Conservation (phyloP, 192 early-diverging fungal species). For the Rhizophagus sp. region DNA sequence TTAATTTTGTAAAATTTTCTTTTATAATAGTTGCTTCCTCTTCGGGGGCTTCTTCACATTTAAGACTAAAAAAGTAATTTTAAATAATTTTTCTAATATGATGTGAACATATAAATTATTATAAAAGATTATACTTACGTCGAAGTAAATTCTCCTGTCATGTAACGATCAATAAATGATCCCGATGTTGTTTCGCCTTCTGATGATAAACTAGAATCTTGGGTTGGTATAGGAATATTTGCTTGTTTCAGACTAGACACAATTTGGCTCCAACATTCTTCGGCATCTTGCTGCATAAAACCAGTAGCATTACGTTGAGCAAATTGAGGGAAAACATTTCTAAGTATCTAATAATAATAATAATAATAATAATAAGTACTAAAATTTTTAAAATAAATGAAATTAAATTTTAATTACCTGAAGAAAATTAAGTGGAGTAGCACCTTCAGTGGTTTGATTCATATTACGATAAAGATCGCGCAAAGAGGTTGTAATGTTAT, state of each 20-base stretch:
- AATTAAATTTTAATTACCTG: constrained; percentile 43
- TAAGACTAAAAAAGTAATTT: constrained; percentile 48
- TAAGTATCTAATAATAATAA: constrained; percentile 53
- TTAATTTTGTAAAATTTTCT: constrained; percentile 79
- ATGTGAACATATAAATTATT: background rate
- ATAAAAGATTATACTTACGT: constrained; percentile 34
- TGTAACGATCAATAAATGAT: constrained; percentile 77
- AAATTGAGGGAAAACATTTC: constrained; percentile 85
- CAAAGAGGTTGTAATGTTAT: constrained; percentile 66
- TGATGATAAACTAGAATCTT: constrained; percentile 24
- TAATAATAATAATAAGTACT: background rate
- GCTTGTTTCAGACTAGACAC: constrained; percentile 68
- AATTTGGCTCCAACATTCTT: constrained; percentile 95
- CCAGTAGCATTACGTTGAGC: constrained; percentile 72
- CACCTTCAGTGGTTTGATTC: constrained; percentile 64
- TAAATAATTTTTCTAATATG: background rate
- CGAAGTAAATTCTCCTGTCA: constrained; percentile 68
- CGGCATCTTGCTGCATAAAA: constrained; percentile 95
- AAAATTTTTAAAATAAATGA: background rate
- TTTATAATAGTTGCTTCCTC: constrained; percentile 62
- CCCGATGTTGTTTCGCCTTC: background rate
- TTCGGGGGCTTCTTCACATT: constrained; percentile 78
- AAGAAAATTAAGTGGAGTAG: constrained; percentile 79
- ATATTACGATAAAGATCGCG: constrained; percentile 75
- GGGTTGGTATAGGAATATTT: constrained; percentile 38